Evolutionary conservation across 352 stramenopile species (phyloP), one percentile per base, ranked within the genome.

Genomic region (Pelagophyceae sp.): DNA sequence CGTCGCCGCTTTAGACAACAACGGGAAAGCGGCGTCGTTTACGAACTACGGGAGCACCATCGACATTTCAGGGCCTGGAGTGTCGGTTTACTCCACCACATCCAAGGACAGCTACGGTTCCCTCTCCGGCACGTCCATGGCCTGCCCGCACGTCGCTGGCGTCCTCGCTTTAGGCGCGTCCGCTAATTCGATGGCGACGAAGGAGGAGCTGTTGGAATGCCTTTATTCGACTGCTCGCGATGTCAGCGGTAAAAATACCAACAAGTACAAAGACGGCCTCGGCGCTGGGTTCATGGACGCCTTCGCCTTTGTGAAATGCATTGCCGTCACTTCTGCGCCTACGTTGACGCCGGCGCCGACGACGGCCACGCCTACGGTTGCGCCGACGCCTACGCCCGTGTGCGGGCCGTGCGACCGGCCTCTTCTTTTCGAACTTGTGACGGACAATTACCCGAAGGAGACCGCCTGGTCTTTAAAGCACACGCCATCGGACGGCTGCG

Each of bases 121-220:
- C 31, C 15, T 29, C 11, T 15, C 6, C 58, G 63, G 63, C 31
- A 72, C 63, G 63, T 72, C 63, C 31, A 72, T 72, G 63, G 63
- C 63, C 31, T 72, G 63, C 63, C 63, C 63, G 6, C 63, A 72
- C 63, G 63, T 72, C 35, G 63, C 63, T 5, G 63, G 63, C 31
- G 63, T 72, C 63, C 35, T 72, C 31, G 63, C 63, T n/a, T 32
- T 72, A n/a, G 63, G 63, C 35, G 1, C 11, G 6, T 72, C 63
- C 6, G 6, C 40, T 5, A 25, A 72, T 15, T 25, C n/a, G 31
- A 27, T 15, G 5, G 29, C 35, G 19, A 17, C 2, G 11, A 3
- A 15, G 6, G 1, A 6, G 29, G 6, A 72, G 2, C 29, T 72
- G 1, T 32, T 72, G 15, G 6, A 72, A 2, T 72, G 63, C 27